phyloP scores from a whole-genome alignment of 192 early-diverging fungal genomes.

The Powellomyces hirtus region DNA sequence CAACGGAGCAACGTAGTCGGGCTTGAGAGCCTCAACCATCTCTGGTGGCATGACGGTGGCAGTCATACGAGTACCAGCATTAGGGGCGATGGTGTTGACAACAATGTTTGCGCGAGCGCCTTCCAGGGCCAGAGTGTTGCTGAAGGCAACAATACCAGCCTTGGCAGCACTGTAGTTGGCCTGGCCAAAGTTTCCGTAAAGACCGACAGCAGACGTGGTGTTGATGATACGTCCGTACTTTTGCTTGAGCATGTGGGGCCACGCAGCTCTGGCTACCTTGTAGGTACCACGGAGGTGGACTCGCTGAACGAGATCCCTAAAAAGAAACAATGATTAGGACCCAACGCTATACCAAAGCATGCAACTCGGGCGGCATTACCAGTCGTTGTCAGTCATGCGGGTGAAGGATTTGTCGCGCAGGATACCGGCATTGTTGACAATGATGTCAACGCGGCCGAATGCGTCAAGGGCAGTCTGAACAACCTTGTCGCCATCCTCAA shows the following conservation, averaged over 20 bases:
- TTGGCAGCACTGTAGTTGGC: constrained; percentile 95
- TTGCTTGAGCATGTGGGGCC: constrained; percentile 91
- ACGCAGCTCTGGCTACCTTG: constrained; percentile 94
- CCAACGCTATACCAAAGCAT: neutral
- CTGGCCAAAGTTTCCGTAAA: constrained; percentile 89
- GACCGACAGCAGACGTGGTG: constrained; percentile 89
- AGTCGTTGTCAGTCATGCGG: constrained; percentile 87
- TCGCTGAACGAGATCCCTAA: constrained; percentile 74
- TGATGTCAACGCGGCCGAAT: constrained; percentile 64
- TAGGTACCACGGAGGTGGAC: constrained; percentile 92
- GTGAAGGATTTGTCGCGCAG: constrained; percentile 93
- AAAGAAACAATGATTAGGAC: neutral
- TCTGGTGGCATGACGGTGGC: constrained; percentile 96
- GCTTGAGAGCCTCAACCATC: constrained; percentile 91
- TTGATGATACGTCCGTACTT: constrained; percentile 95
- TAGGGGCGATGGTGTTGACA: constrained; percentile 93
- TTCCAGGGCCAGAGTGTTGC: constrained; percentile 89
- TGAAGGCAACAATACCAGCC: constrained; percentile 86
- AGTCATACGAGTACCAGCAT: constrained; percentile 96
- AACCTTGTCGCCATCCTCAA: constrained; percentile 94
- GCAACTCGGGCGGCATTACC: constrained; percentile 38
- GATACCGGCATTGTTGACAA: constrained; percentile 98
- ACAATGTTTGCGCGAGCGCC: constrained; percentile 89
- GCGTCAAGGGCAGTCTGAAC: constrained; percentile 87
- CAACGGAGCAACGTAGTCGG: constrained; percentile 94